These are phyloP conservation scores for Lecanicillium sp. DNA, from an alignment of 2,329 filamentous ascomycete species.

Conservation along the genomic window DNA sequence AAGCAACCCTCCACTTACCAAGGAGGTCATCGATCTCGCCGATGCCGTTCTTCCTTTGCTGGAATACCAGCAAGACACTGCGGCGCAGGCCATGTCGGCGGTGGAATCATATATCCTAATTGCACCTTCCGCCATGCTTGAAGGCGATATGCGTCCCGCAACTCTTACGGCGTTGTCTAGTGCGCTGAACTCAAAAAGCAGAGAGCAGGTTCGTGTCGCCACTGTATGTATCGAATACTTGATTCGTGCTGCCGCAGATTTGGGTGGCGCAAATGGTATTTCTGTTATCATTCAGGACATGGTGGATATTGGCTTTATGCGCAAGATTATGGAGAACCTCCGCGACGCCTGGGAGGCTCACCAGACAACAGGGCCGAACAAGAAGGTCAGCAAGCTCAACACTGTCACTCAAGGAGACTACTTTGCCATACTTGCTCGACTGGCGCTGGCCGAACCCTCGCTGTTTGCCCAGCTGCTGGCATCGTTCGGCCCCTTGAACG, in stretches of 20 bases:
- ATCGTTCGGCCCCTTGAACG: conserved; percentile 39
- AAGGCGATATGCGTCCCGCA: conserved; percentile 46
- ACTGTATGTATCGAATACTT: conserved; percentile 58
- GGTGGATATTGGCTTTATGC: conserved; percentile 55
- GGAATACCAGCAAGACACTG: conserved; percentile 58
- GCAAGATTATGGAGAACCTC: conserved; percentile 58
- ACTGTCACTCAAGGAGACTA: conserved; percentile 78
- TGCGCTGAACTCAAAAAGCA: conserved; percentile 46
- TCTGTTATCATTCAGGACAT: conserved; percentile 60
- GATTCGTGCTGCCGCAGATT: conserved; percentile 54
- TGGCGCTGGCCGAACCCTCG: conserved; percentile 65
- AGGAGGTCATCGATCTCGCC: conserved; percentile 57
- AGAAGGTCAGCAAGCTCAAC: conserved; percentile 61
- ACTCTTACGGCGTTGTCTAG: conserved; percentile 44
- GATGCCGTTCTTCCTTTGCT: conserved; percentile 60
- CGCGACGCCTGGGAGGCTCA: conserved; percentile 66
- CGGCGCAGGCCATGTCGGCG: conserved; percentile 56
- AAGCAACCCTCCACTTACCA: conserved; percentile 54
- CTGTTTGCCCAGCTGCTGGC: conserved; percentile 57
- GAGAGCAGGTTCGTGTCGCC: conserved; percentile 53
- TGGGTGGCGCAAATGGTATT: conserved; percentile 57
- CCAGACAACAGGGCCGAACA: conserved; percentile 76
- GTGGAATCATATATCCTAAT: conserved; percentile 66
- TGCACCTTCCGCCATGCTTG: conserved; percentile 60
- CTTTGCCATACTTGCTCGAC: conserved; percentile 72